These are phyloP conservation scores for Asclepias syriaca DNA, from an alignment of 257 asterid genomes.

Conservation along the genomic window DNA sequence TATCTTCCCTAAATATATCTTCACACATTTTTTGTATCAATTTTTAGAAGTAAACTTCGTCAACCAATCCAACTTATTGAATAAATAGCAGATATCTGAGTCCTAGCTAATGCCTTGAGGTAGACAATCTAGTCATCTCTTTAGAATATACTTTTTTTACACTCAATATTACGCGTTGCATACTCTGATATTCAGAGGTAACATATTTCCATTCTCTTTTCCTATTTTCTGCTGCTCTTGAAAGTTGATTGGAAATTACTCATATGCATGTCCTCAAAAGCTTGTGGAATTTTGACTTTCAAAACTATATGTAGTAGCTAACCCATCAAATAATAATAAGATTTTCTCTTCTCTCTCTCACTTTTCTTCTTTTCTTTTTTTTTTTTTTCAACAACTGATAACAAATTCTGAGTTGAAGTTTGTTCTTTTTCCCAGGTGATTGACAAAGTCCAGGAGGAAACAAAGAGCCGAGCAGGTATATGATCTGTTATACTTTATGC, in stretches of 20 bases:
- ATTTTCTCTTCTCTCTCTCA: not conserved
- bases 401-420: not conserved
- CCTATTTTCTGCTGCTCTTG: not conserved
- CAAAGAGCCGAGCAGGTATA: slow-evolving; percentile 53
- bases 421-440: slow-evolving; percentile 36
- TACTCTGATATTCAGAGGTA: not conserved
- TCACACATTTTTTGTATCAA: not conserved
- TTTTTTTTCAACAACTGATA: not conserved
- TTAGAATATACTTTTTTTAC: not conserved
- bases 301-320: not conserved
- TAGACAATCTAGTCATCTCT: not conserved
- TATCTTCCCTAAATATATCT: not conserved
- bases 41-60: not conserved
- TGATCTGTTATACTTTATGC: not conserved
- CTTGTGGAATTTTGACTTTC: not conserved
- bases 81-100: not conserved
- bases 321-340: not conserved
- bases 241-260: not conserved
- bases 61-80: not conserved
- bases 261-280: not conserved
- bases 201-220: not conserved
- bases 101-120: too few species aligned
- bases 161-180: not conserved
- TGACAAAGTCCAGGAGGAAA: slow-evolving; percentile 63
- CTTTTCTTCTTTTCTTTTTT: not conserved